These are phyloP conservation scores for Obelidium mucronatum DNA, from an alignment of 192 early-diverging fungal genomes.

Conservation along the genomic window DNA sequence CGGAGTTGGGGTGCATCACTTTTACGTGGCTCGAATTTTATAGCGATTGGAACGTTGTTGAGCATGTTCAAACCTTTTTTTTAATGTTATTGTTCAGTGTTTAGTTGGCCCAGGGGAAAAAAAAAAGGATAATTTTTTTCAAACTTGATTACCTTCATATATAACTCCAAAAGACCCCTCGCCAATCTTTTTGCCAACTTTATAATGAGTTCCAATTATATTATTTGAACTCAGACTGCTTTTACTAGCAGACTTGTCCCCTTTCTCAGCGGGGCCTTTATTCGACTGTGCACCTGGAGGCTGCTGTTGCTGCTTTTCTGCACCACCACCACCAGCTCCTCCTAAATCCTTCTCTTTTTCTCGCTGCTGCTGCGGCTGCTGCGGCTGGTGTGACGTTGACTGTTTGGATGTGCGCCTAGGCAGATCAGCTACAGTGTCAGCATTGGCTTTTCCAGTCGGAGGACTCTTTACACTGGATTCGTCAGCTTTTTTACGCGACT, in stretches of 20 bases:
- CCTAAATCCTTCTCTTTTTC: neutral
- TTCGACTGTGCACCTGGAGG: neutral
- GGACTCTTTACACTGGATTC: no score
- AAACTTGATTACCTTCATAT: constrained; percentile 80
- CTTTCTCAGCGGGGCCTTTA: neutral
- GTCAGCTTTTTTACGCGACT: no score
- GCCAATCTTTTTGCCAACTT: constrained; percentile 91
- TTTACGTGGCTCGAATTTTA: constrained; percentile 95
- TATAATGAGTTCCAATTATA: constrained; percentile 92
- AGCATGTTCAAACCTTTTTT: constrained; percentile 75
- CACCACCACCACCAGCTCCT: neutral
- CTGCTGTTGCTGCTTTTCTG: neutral
- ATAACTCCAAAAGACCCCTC: constrained; percentile 97
- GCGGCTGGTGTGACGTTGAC: neutral
- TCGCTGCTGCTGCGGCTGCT: neutral
- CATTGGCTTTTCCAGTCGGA: no score
- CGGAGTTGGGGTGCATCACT: constrained; percentile 92
- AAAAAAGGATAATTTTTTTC: neutral
- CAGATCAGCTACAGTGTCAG: no score
- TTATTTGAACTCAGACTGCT: constrained; percentile 48
- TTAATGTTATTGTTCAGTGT: constrained; percentile 88
- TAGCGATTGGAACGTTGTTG: constrained; percentile 89
- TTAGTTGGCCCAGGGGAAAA: constrained; percentile 41
- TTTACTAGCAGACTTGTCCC: neutral
- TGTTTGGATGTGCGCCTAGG: neutral